A percentile compares a stretch with the other conserved stretches of the same genome.
Evolutionary conservation across 1,284 basidiomycete species (phyloP).

Genomic region (Phellopilus nigrolimitatus): DNA sequence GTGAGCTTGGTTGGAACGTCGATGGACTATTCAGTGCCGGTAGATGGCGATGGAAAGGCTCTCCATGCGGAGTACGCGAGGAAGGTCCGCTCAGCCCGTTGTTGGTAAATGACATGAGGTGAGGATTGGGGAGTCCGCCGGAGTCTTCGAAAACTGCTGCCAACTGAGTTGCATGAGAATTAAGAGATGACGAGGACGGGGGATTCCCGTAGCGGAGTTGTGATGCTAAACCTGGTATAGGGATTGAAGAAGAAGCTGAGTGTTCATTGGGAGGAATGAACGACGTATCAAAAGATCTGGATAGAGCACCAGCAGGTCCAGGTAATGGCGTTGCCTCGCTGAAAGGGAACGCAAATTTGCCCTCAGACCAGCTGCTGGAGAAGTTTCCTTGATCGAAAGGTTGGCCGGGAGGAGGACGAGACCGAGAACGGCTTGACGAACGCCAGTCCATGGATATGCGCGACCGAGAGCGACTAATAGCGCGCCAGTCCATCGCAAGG

Average conservation of each 20-base stretch:
- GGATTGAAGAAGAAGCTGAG: conserved; percentile 23
- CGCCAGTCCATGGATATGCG: conserved; percentile 86
- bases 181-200: conserved; percentile 32
- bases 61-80: conserved; percentile 34
- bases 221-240: conserved; percentile 45
- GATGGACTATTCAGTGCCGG: conserved; percentile 45
- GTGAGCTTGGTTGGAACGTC: conserved; percentile 58
- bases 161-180: conserved; percentile 36
- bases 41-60: conserved; percentile 36
- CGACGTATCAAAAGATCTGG: conserved; percentile 19
- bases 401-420: conserved; percentile 50
- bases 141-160: conserved; percentile 55
- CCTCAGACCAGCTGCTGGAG: conserved; percentile 36
- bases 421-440: conserved; percentile 68
- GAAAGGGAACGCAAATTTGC: conserved; percentile 39
- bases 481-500: conserved; percentile 88
- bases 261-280: conserved; percentile 12
- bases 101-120: conserved; percentile 2
- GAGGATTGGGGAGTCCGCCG: conserved; percentile 24
- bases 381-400: conserved; percentile 42
- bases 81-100: conserved; percentile 7
- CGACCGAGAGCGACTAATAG: conserved; percentile 87
- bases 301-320: conserved; percentile 2
- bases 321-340: conserved; percentile 14
- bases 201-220: conserved; percentile 50